phyloP scores from a whole-genome alignment of 805 yeast genomes.

The Yamadazyma tumulicola region DNA sequence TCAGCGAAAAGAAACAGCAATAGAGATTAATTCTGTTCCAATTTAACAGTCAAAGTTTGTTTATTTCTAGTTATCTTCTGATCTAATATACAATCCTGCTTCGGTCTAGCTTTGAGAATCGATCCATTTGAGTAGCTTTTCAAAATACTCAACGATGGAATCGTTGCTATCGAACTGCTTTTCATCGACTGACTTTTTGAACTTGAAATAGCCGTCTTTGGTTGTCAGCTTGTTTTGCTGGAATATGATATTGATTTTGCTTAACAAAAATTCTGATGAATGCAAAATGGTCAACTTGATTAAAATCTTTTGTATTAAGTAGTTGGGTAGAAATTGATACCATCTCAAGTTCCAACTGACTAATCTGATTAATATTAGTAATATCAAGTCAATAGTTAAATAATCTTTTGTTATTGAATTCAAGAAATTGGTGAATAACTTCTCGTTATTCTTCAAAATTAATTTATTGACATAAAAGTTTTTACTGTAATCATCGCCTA shows the following conservation, averaged over 20 bases:
- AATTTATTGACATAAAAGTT: constrained; percentile 30
- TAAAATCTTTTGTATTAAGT: constrained; percentile 41
- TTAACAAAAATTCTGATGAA: constrained; percentile 38
- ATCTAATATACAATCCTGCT: neutral
- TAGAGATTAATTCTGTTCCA: neutral
- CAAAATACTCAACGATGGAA: constrained; percentile 31
- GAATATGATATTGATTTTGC: constrained; percentile 38
- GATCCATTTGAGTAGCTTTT: constrained; percentile 26
- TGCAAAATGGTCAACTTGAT: constrained; percentile 39
- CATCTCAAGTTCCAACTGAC: constrained; percentile 64
- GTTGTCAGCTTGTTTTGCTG: constrained; percentile 21
- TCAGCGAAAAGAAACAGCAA: constrained; percentile 2
- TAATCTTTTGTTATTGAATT: constrained; percentile 18
- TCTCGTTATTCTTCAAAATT: constrained; percentile 24
- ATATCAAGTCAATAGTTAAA: constrained; percentile 30
- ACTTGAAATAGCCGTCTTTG: constrained; percentile 1
- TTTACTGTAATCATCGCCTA: constrained; percentile 25
- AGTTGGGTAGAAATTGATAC: constrained; percentile 52
- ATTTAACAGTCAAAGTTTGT: neutral
- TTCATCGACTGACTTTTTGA: constrained; percentile 3
- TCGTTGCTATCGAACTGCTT: constrained; percentile 21
- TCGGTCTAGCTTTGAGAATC: constrained; percentile 13
- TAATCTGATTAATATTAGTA: constrained; percentile 41
- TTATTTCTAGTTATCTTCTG: neutral
- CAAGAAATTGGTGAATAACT: constrained; percentile 16